phyloP scores from a whole-genome alignment of 225 moss, liverwort and hornwort genomes.

The Climacium dendroides region DNA sequence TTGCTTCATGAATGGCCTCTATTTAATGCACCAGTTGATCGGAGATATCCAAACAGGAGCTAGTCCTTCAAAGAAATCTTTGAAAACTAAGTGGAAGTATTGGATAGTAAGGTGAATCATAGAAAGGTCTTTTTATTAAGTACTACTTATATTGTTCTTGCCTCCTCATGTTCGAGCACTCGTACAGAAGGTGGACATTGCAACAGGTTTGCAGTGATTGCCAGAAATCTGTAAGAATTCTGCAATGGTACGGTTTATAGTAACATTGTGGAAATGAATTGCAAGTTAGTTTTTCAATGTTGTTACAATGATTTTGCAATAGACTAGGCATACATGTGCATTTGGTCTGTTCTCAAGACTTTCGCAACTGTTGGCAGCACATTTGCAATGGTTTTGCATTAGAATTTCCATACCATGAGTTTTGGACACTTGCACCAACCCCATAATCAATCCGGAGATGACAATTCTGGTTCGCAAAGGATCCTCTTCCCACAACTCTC shows the following conservation, averaged over 20 bases:
- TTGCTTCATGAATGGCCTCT: not conserved
- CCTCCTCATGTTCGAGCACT: not conserved
- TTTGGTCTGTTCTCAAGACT: not conserved
- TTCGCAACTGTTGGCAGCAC: not conserved
- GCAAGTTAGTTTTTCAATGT: not conserved
- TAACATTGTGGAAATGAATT: not conserved
- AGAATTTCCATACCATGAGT: too few species aligned
- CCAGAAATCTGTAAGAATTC: not conserved
- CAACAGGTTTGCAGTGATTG: not conserved
- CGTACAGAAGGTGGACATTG: not conserved
- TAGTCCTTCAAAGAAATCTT: not conserved
- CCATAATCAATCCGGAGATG: not conserved
- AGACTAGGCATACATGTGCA: not conserved
- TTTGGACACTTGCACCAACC: conserved; percentile 1
- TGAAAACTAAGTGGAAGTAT: not conserved
- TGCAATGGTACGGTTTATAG: not conserved
- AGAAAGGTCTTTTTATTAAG: not conserved
- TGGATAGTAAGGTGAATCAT: not conserved
- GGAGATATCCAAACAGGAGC: not conserved
- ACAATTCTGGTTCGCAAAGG: not conserved
- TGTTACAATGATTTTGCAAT: not conserved
- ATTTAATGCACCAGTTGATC: not conserved
- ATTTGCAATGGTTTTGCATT: too few species aligned
- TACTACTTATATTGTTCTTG: not conserved
- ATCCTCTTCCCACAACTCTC: not conserved